Evolutionary conservation across 2,329 filamentous ascomycete genomes (phyloP).

Genomic region (Colletotrichum phormii): DNA sequence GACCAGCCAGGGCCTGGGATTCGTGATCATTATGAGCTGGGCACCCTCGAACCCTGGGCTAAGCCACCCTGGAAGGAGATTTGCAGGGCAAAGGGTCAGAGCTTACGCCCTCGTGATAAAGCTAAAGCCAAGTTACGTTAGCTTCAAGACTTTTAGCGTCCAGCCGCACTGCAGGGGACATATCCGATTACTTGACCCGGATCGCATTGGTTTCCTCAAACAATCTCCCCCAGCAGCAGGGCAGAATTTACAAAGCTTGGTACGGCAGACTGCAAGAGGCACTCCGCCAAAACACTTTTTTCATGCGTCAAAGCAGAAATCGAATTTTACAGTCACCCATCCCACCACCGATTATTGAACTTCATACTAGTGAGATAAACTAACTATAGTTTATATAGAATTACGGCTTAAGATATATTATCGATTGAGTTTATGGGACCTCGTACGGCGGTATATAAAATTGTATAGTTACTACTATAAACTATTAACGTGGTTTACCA

Average conservation of each 20-base stretch:
- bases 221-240: neutral
- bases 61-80: neutral
- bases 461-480: too few relatives aligned
- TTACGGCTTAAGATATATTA: too few relatives aligned
- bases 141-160: constrained; percentile 14
- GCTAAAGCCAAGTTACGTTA: constrained; percentile 4
- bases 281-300: too few relatives aligned
- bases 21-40: neutral
- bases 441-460: too few relatives aligned
- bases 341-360: too few relatives aligned
- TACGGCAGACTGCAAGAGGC: too few relatives aligned
- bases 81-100: constrained; percentile 1
- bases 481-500: too few relatives aligned
- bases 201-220: neutral
- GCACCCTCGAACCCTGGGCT: neutral
- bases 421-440: too few relatives aligned
- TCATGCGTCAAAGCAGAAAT: too few relatives aligned
- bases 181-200: neutral
- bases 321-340: too few relatives aligned
- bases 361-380: too few relatives aligned
- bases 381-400: too few relatives aligned
- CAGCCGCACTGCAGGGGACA: constrained; percentile 34
- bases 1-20: neutral
- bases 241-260: constrained; percentile 2
- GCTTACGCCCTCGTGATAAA: constrained; percentile 5